Percentiles rank a stretch among this genome's conserved stretches.
Evolutionary conservation across 352 stramenopile genomes (phyloP).

Genomic region (Elongisporangium anandrum): DNA sequence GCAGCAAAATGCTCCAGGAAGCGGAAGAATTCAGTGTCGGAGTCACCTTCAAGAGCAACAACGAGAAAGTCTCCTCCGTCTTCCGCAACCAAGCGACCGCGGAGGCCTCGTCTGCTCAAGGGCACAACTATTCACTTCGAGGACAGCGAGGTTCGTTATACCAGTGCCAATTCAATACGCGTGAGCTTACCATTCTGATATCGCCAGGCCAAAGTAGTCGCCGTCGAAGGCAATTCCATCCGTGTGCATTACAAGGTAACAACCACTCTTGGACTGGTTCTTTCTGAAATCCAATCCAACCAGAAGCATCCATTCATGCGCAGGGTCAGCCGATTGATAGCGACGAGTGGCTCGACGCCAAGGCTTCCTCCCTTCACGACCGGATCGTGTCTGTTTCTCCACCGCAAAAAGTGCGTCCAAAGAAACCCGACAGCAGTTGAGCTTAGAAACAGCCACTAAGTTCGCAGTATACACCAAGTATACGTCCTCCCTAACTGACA

Average conservation of each 20-base stretch:
- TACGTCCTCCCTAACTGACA: not conserved
- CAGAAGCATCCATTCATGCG: conserved; percentile 1
- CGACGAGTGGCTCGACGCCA: conserved; percentile 67
- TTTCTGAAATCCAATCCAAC: conserved; percentile 1
- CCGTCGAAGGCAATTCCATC: conserved; percentile 69
- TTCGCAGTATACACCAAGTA: not conserved
- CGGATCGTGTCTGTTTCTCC: conserved; percentile 40
- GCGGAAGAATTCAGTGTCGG: conserved; percentile 17
- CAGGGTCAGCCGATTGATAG: conserved; percentile 58
- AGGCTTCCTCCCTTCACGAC: conserved; percentile 34
- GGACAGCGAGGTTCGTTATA: conserved; percentile 40
- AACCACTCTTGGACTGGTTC: not conserved
- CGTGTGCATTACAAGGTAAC: conserved; percentile 76
- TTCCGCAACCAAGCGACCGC: conserved; percentile 11
- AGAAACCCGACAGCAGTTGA: no score
- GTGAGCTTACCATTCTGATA: not conserved
- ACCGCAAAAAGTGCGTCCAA: conserved; percentile 13
- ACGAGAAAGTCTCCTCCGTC: conserved; percentile 10
- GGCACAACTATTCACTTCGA: conserved; percentile 63
- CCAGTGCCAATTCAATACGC: not conserved
- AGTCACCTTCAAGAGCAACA: conserved; percentile 10
- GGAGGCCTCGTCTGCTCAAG: conserved; percentile 53
- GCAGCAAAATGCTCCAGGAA: conserved; percentile 14
- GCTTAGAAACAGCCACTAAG: conserved; percentile 1
- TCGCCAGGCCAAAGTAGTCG: conserved; percentile 50